A percentile compares a stretch with the other conserved stretches of the same genome.
These are phyloP conservation scores for Camptophora hylomeconis DNA, from an alignment of 2,329 filamentous ascomycete species.

Conservation along the genomic window DNA sequence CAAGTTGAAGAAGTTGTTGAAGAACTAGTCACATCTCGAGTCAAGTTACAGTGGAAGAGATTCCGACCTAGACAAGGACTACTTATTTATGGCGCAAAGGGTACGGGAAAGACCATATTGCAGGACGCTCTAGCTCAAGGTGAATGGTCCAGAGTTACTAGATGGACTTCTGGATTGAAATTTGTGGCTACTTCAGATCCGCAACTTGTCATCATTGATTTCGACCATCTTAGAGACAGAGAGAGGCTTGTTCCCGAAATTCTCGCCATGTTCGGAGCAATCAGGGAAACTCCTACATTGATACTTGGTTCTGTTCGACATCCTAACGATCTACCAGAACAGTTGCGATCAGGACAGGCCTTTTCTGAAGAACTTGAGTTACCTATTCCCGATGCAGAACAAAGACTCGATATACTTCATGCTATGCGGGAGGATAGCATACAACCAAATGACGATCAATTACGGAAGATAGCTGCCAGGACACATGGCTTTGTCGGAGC, in stretches of 20 bases:
- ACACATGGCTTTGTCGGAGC: conserved; percentile 80
- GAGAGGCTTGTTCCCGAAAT: neutral
- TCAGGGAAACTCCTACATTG: conserved; percentile 44
- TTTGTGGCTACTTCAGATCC: conserved; percentile 26
- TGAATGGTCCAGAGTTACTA: conserved; percentile 58
- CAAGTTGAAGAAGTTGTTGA: conserved; percentile 10
- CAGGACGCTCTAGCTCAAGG: conserved; percentile 54
- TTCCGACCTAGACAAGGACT: conserved; percentile 40
- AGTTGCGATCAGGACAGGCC: conserved; percentile 51
- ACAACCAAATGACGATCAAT: conserved; percentile 37
- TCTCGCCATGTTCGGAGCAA: conserved; percentile 28
- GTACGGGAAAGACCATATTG: conserved; percentile 73
- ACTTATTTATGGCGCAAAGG: conserved; percentile 66
- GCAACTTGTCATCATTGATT: conserved; percentile 9
- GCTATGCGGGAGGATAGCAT: conserved; percentile 40
- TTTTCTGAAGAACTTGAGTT: conserved; percentile 59
- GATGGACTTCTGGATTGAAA: conserved; percentile 29
- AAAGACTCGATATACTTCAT: conserved; percentile 62
- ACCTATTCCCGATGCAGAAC: conserved; percentile 58
- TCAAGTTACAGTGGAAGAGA: conserved; percentile 4
- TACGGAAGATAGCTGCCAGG: conserved; percentile 52
- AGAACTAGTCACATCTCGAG: conserved; percentile 6
- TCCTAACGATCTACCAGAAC: conserved; percentile 56
- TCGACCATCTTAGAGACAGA: conserved; percentile 1
- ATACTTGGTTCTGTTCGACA: conserved; percentile 66